These are phyloP conservation scores for Lycium barbarum DNA, from an alignment of 257 asterid genomes.

Conservation along the genomic window DNA sequence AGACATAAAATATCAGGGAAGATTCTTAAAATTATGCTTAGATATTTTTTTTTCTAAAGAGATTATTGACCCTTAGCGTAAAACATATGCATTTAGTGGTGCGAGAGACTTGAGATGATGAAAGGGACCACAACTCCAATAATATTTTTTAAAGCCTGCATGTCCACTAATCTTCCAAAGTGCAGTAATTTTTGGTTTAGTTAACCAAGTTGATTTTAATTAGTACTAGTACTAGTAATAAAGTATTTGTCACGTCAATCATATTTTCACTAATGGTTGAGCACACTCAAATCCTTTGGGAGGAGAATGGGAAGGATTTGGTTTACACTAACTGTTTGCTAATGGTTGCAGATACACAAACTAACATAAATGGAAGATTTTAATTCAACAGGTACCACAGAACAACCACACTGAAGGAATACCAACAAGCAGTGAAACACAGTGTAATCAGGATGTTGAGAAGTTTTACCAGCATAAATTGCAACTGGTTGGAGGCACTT, in stretches of 20 bases:
- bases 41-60: background rate
- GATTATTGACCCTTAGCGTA: background rate
- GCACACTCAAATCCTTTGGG: no score
- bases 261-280: no score
- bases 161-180: background rate
- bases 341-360: no score
- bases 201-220: constrained; percentile 10
- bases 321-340: no score
- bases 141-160: background rate
- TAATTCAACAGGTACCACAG: no score
- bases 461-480: no score
- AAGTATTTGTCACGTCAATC: background rate
- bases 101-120: constrained; percentile 11
- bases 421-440: no score
- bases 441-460: no score
- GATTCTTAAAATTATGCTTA: constrained; percentile 25
- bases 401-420: no score
- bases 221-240: background rate
- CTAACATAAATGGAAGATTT: no score
- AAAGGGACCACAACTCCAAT: constrained; percentile 21
- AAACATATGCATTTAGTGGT: constrained; percentile 21
- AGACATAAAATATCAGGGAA: background rate
- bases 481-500: no score
- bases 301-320: no score
- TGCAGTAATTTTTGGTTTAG: constrained; percentile 17